These are phyloP conservation scores for Medicago arabica DNA, from an alignment of 306 rosid species.

Conservation along the genomic window DNA sequence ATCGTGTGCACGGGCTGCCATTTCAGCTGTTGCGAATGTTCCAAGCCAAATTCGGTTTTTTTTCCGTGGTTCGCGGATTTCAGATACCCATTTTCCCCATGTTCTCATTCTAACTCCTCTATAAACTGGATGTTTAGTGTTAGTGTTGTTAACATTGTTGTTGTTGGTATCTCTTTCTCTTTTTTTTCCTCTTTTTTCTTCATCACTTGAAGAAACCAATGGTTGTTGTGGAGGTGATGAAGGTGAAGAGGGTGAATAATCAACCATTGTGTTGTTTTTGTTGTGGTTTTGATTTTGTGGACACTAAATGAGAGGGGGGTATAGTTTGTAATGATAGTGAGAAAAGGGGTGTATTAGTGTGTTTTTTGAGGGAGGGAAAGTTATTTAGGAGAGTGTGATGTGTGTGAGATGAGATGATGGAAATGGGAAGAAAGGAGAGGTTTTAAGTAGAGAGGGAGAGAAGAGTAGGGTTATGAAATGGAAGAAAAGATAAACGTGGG, in stretches of 20 bases:
- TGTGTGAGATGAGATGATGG: not conserved
- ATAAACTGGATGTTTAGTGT: conserved; percentile 68
- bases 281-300: not conserved
- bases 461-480: not conserved
- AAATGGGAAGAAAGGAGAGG: conserved; percentile 22
- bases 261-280: conserved; percentile 42
- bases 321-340: conserved; percentile 1
- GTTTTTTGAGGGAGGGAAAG: not conserved
- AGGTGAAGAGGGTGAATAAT: not conserved
- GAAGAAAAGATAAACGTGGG: conserved; percentile 50
- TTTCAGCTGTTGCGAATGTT: conserved; percentile 85
- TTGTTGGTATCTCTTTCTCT: conserved; percentile 43
- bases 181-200: conserved; percentile 49
- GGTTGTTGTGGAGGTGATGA: conserved; percentile 28
- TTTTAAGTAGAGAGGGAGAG: conserved; percentile 26
- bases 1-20: conserved; percentile 99
- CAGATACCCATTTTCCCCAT: conserved; percentile 99
- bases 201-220: not conserved
- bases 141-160: not conserved
- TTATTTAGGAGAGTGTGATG: not conserved
- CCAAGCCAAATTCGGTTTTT: conserved; percentile 99
- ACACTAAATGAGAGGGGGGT: not conserved
- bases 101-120: conserved; percentile 95
- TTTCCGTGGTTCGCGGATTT: conserved; percentile 93
- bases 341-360: not conserved